Conservation (phyloP, 2,329 filamentous ascomycete genomes). For the Claviceps lovelessii region DNA sequence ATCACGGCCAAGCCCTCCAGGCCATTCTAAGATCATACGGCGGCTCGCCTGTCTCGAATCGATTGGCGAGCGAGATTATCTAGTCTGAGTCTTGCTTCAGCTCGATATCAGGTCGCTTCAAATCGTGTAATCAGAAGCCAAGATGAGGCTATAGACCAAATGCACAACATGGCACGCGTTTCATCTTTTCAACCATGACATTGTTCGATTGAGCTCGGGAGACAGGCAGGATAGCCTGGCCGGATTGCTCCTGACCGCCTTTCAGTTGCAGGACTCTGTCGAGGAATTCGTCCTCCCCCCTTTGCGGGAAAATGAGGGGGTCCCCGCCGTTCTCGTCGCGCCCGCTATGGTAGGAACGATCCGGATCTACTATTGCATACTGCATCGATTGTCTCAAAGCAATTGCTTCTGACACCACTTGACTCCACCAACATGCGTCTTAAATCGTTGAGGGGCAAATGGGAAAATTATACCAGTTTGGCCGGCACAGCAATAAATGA, state of each 20-base stretch:
- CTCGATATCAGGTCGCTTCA: neutral
- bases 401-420: neutral
- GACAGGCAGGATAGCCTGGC: neutral
- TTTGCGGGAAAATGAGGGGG: neutral
- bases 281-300: neutral
- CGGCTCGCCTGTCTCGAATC: neutral
- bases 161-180: neutral
- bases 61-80: neutral
- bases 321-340: neutral
- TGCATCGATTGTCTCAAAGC: neutral
- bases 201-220: neutral
- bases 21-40: neutral
- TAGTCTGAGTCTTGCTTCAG: neutral
- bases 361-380: neutral
- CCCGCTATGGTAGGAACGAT: neutral
- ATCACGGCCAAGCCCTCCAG: neutral
- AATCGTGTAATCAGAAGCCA: neutral
- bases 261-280: neutral
- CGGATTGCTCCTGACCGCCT: neutral
- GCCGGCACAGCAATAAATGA: neutral
- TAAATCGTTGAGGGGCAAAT: neutral
- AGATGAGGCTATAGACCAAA: neutral
- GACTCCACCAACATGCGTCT: neutral
- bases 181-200: neutral
- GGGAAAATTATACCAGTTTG: neutral